Evolutionary conservation across 2,329 filamentous ascomycete genomes (phyloP).

Genomic region (Coniosporium tulheliwenetii): DNA sequence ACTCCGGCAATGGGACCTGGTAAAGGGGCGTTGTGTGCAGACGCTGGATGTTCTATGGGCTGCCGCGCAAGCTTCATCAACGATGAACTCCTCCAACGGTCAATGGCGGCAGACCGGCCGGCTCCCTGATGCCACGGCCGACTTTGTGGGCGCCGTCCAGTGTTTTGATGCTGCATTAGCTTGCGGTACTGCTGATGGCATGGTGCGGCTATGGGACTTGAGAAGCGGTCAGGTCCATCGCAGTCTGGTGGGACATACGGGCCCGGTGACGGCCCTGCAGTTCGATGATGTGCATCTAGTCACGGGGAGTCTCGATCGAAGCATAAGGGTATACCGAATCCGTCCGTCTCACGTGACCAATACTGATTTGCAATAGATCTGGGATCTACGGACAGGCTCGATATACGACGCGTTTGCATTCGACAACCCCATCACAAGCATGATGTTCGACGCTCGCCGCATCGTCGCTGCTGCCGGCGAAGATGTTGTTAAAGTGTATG

Average conservation of each 20-base stretch:
- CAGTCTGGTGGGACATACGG: conserved; percentile 88
- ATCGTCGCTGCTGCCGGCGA: conserved; percentile 87
- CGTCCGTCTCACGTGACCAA: background rate
- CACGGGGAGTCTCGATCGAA: conserved; percentile 82
- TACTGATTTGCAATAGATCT: conserved; percentile 51
- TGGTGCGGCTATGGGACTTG: conserved; percentile 94
- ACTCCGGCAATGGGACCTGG: conserved; percentile 90
- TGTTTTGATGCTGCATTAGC: conserved; percentile 93
- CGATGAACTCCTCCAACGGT: conserved; percentile 40
- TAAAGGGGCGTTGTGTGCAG: conserved; percentile 93
- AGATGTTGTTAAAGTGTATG: conserved; percentile 92
- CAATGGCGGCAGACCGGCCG: conserved; percentile 62
- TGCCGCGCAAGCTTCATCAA: conserved; percentile 71
- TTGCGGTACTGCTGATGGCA: conserved; percentile 91
- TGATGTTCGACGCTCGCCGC: conserved; percentile 89
- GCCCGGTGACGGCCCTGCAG: conserved; percentile 82
- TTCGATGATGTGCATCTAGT: conserved; percentile 94
- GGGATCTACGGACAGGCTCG: conserved; percentile 91
- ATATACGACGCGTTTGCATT: conserved; percentile 96
- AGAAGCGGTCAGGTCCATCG: conserved; percentile 93
- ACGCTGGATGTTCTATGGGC: conserved; percentile 98
- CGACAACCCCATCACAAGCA: conserved; percentile 77
- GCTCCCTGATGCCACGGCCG: conserved; percentile 50
- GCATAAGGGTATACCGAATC: conserved; percentile 60
- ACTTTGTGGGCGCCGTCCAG: conserved; percentile 89